These are phyloP conservation scores for Talaromyces sp. DNA, from an alignment of 2,329 filamentous ascomycete species.

Conservation along the genomic window DNA sequence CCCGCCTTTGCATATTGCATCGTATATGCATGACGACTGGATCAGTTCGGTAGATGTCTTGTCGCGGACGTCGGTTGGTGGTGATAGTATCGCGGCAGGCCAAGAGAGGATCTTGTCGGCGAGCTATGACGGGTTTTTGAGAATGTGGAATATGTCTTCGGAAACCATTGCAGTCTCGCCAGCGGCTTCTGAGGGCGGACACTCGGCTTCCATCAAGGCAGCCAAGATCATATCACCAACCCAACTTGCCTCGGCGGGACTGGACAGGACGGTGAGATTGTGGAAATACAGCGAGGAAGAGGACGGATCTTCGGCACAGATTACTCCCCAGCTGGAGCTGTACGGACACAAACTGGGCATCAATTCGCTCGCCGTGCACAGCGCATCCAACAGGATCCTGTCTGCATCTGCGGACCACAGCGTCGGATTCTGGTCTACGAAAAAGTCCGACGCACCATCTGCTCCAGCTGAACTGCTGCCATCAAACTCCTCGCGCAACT, in stretches of 20 bases:
- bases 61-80: conserved; percentile 56
- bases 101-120: conserved; percentile 80
- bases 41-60: conserved; percentile 82
- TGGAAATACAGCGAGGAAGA: conserved; percentile 79
- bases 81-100: conserved; percentile 45
- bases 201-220: conserved; percentile 73
- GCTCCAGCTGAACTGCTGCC: conserved; percentile 68
- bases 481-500: conserved; percentile 55
- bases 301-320: conserved; percentile 55
- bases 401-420: conserved; percentile 79
- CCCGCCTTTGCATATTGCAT: conserved; percentile 82
- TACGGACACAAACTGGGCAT: conserved; percentile 76
- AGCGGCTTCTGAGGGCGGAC: conserved; percentile 63
- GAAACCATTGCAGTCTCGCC: conserved; percentile 74
- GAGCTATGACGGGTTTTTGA: conserved; percentile 83
- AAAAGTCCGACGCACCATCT: conserved; percentile 68
- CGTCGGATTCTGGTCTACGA: conserved; percentile 84
- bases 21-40: conserved; percentile 98
- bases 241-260: conserved; percentile 74
- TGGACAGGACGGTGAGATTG: conserved; percentile 79
- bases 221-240: conserved; percentile 75
- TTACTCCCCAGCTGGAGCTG: conserved; percentile 73
- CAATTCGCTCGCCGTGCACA: conserved; percentile 70
- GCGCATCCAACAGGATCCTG: conserved; percentile 69
- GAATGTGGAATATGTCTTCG: conserved; percentile 88